A percentile compares a stretch with the other conserved stretches of the same genome.
phyloP scores from a whole-genome alignment of 441 rosid species.

The Viola pubescens region DNA sequence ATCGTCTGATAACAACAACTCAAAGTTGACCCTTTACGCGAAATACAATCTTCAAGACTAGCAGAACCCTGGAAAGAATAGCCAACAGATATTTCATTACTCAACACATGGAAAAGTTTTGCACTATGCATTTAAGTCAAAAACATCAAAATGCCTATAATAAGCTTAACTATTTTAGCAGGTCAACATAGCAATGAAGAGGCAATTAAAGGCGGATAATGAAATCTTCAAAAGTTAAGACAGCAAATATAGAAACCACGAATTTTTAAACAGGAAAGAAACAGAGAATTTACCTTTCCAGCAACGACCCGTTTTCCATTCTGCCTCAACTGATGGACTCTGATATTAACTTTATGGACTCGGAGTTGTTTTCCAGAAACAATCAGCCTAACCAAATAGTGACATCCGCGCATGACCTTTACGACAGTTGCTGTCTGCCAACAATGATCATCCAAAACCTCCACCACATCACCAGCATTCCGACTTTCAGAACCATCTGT shows the following conservation, averaged over 20 bases:
- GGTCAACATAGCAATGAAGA: too few relatives aligned
- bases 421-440: slow-evolving; percentile 55
- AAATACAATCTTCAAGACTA: slow-evolving; percentile 22
- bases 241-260: neutral
- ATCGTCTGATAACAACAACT: slow-evolving; percentile 19
- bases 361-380: slow-evolving; percentile 35
- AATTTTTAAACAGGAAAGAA: neutral
- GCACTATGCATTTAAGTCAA: too few relatives aligned
- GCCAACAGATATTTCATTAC: slow-evolving; percentile 18
- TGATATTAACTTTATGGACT: slow-evolving; percentile 34
- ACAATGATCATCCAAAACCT: slow-evolving; percentile 41
- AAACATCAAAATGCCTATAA: too few relatives aligned
- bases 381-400: slow-evolving; percentile 40
- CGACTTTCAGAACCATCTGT: slow-evolving; percentile 24
- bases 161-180: too few relatives aligned
- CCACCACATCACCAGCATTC: slow-evolving; percentile 54
- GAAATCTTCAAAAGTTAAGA: neutral
- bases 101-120: neutral
- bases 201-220: too few relatives aligned
- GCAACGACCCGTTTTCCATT: slow-evolving; percentile 50
- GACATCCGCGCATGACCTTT: slow-evolving; percentile 26
- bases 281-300: slow-evolving; percentile 42
- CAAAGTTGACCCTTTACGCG: slow-evolving; percentile 20
- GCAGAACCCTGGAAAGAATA: slow-evolving; percentile 29
- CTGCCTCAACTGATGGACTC: slow-evolving; percentile 59